Evolutionary conservation across 306 rosid genomes (phyloP).

Genomic region (Sicyos baderoa): DNA sequence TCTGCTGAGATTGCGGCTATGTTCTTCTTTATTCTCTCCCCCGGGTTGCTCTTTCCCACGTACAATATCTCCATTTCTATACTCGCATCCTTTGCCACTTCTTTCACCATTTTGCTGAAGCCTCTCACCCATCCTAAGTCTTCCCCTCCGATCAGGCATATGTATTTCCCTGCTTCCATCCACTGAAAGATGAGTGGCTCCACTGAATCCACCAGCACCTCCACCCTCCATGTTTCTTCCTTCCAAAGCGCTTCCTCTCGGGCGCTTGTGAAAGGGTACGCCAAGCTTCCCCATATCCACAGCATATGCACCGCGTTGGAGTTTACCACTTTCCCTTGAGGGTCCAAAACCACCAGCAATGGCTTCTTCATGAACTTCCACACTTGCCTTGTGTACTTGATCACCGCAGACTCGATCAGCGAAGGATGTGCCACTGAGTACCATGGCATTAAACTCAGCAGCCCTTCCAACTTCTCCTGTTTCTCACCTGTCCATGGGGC

Average conservation of each 20-base stretch:
- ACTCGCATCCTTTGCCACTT: conserved; percentile 23
- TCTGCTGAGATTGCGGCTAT: conserved; percentile 26
- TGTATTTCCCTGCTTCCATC: conserved; percentile 40
- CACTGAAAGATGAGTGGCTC: conserved; percentile 39
- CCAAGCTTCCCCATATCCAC: conserved; percentile 61
- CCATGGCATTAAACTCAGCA: conserved; percentile 46
- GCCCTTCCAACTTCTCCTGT: conserved; percentile 20
- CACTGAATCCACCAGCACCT: conserved; percentile 40
- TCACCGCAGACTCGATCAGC: conserved; percentile 34
- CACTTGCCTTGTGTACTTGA: conserved; percentile 34
- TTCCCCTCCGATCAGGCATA: conserved; percentile 47
- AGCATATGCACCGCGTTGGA: conserved; percentile 65
- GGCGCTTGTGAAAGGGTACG: conserved; percentile 49
- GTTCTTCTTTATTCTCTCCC: conserved; percentile 35
- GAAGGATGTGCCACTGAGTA: conserved; percentile 43
- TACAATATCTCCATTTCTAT: conserved; percentile 41
- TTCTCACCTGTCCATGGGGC: conserved; percentile 11
- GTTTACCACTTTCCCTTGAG: conserved; percentile 43
- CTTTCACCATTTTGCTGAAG: conserved; percentile 36
- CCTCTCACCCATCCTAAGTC: conserved; percentile 39
- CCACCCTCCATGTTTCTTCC: conserved; percentile 52
- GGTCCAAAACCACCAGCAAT: conserved; percentile 48
- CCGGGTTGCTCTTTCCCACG: conserved; percentile 43
- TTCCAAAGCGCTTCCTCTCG: conserved; percentile 55
- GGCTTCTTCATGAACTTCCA: conserved; percentile 54